phyloP scores from a whole-genome alignment of 129 eudicot species.

The Flaveria trinervia region DNA sequence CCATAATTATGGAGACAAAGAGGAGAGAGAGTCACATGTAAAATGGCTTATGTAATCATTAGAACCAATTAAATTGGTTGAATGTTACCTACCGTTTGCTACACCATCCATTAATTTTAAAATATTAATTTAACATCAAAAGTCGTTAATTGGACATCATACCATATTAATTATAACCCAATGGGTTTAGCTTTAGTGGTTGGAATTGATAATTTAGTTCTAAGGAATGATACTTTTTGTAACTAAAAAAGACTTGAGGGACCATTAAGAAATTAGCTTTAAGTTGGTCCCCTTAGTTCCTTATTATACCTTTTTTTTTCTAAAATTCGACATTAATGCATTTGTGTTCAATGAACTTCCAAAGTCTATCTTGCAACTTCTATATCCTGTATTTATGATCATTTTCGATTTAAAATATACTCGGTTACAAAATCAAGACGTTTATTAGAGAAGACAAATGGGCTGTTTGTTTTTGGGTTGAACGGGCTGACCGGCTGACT shows the following conservation, averaged over 20 bases:
- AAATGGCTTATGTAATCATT: slow-evolving; percentile 30
- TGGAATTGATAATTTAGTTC: neutral
- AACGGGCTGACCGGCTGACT: too few relatives aligned
- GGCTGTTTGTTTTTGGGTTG: too few relatives aligned
- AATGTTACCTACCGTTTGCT: slow-evolving; percentile 32
- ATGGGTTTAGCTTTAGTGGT: neutral
- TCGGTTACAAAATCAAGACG: too few relatives aligned
- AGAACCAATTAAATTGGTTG: slow-evolving; percentile 11
- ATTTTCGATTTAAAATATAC: too few relatives aligned
- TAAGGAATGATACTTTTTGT: neutral
- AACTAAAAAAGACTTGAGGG: slow-evolving; percentile 18
- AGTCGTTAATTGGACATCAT: slow-evolving; percentile 33
- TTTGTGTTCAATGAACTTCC: neutral
- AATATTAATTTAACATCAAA: slow-evolving; percentile 29
- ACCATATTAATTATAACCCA: neutral
- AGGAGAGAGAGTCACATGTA: slow-evolving; percentile 14
- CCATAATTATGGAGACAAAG: slow-evolving; percentile 15
- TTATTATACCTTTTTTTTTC: neutral
- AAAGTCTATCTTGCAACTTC: too few relatives aligned
- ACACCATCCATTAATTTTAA: slow-evolving; percentile 28
- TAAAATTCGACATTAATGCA: slow-evolving; percentile 8
- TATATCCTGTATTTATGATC: too few relatives aligned
- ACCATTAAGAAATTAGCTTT: neutral
- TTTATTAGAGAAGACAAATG: too few relatives aligned
- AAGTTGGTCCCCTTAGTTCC: slow-evolving; percentile 8